phyloP scores from a whole-genome alignment of 345 rosid genomes.

The thale cress (Arabidopsis thaliana) region DNA sequence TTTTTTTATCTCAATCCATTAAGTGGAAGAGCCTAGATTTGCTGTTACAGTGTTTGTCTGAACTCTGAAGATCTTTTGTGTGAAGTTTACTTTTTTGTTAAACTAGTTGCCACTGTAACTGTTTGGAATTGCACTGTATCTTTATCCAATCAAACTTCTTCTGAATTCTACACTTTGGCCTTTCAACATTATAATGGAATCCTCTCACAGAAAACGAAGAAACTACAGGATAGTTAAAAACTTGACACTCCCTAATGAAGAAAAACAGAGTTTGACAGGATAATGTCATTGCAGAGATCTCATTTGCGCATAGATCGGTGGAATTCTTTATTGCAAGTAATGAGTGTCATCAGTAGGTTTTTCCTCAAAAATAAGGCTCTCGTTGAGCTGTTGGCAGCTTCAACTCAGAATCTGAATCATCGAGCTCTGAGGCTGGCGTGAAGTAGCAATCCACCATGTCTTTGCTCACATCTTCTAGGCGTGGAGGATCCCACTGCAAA shows the following conservation, averaged over 20 bases:
- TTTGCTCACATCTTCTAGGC: slow-evolving; percentile 65
- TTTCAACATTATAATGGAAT: slow-evolving; percentile 12
- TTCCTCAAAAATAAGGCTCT: slow-evolving; percentile 55
- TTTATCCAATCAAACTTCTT: slow-evolving; percentile 25
- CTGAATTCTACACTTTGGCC: slow-evolving; percentile 7
- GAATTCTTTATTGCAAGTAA: slow-evolving; percentile 29
- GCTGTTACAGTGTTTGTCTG: not conserved
- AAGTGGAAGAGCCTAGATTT: not conserved
- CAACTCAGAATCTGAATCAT: slow-evolving; percentile 64
- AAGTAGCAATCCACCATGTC: slow-evolving; percentile 90
- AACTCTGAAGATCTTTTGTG: slow-evolving; percentile 3
- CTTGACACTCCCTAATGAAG: slow-evolving; percentile 38
- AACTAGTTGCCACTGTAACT: not conserved
- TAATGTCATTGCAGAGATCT: slow-evolving; percentile 24
- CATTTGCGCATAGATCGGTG: slow-evolving; percentile 2
- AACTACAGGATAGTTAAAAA: slow-evolving; percentile 4
- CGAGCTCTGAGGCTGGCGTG: slow-evolving; percentile 52
- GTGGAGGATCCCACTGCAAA: slow-evolving; percentile 88
- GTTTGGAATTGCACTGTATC: slow-evolving; percentile 2
- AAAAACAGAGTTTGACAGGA: slow-evolving; percentile 31
- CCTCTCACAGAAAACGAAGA: slow-evolving; percentile 4
- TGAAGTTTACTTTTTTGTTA: slow-evolving; percentile 22
- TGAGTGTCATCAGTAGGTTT: not conserved
- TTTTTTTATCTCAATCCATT: not conserved
- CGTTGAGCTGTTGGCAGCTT: slow-evolving; percentile 81